Base-by-base conservation (phyloP, 2,329 filamentous ascomycete genomes). In the Talaromyces funiculosus region DNA sequence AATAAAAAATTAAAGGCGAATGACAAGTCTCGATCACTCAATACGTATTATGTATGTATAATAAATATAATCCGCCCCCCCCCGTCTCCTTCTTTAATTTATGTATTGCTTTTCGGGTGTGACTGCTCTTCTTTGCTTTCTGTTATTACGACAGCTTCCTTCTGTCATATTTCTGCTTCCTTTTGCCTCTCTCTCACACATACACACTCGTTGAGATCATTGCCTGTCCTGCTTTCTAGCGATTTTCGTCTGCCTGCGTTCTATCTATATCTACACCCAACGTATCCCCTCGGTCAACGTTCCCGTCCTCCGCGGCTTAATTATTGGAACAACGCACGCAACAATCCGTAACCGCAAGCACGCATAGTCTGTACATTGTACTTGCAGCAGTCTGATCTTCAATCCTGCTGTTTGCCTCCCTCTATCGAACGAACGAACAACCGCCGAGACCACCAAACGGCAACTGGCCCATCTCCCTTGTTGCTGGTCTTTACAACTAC, bases 51-150 rank as follows among this genome's bases (percentile, higher is more conserved):
- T 54, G 31, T 54, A 37, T 40, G 20, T 38, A 33, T 57, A 47
- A 57, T 57, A 57, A 47, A 47, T 59, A 22, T 31, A 20, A 18
- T 22, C 14, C 29, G 29, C n/a, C 26, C 43, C 55, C 53, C 55
- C 40, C 24, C 24, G 24, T 26, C 33, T 42, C 42, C 55, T 37
- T 26, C 57, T 42, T 20, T 35, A 22, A 29, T 53, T 33, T 59
- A 59, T 18, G 42, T 58, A 37, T 58, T 26, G 18, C 20, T 58
- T 43, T 51, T 18, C n/a, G 53, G 57, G 33, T 59, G 57, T 59
- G 57, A 53, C 37, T 59, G 57, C 57, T 59, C 57, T 42, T 24
- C 33, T 51, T 59, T 40, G 33, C n/a, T 56, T 56, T 20, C 51
- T 40, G 31, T 29, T 54, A 24, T 54, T 54, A 26, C 40, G 51